These are phyloP conservation scores for Leishmania gerbilli DNA, from an alignment of 208 protist species.

Conservation along the genomic window DNA sequence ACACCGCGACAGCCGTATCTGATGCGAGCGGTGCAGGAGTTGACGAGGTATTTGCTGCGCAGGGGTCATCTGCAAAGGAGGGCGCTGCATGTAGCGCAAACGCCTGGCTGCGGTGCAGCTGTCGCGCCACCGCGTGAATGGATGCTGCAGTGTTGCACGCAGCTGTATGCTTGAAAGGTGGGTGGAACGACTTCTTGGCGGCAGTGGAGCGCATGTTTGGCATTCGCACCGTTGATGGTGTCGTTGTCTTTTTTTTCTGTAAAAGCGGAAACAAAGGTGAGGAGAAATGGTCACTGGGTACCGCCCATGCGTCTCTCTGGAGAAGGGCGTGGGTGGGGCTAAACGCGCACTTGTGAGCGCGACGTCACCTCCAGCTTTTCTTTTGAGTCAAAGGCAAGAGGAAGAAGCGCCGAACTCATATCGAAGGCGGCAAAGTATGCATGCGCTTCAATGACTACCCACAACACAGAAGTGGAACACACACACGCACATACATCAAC, in stretches of 20 bases:
- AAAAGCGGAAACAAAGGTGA: not conserved
- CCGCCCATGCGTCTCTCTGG: not conserved
- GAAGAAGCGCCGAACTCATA: not conserved
- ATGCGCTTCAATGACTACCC: not conserved
- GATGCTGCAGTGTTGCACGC: not conserved
- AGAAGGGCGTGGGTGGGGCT: not conserved
- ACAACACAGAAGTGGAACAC: not conserved
- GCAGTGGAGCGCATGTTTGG: not conserved
- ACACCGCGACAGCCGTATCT: not conserved
- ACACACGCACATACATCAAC: not conserved
- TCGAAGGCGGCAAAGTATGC: not conserved
- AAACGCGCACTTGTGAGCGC: not conserved
- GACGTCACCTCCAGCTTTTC: not conserved
- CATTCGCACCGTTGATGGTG: not conserved
- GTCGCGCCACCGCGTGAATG: not conserved
- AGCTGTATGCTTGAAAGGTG: slow-evolving; percentile 20
- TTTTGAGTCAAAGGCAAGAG: not conserved
- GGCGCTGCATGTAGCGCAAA: not conserved
- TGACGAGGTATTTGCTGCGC: not conserved
- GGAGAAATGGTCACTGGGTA: not conserved
- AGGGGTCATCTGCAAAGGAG: not conserved
- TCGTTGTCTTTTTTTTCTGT: not conserved
- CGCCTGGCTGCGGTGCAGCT: not conserved
- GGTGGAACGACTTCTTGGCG: slow-evolving; percentile 11
- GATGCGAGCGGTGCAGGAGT: not conserved